Evolutionary conservation across 192 early-diverging fungal species (phyloP).

Genomic region (Spizellomyces punctatus): DNA sequence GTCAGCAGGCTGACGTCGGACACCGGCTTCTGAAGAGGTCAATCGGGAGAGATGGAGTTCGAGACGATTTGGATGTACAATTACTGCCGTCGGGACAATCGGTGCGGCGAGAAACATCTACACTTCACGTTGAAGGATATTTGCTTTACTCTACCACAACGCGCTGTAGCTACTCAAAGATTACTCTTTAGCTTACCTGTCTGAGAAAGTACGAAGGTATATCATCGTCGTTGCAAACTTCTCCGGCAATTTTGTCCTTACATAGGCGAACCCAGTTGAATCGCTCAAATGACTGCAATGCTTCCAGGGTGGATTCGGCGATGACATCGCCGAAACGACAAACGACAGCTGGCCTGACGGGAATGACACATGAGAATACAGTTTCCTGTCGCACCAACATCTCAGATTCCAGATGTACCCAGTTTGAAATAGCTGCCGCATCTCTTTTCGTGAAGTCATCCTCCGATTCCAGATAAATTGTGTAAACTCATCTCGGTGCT

Average conservation of each 20-base stretch:
- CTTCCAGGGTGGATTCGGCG: slow-evolving; percentile 42
- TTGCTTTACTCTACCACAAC: background rate
- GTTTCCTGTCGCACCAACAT: background rate
- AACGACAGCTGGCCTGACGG: slow-evolving; percentile 50
- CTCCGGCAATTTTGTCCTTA: slow-evolving; percentile 43
- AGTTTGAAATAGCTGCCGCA: slow-evolving; percentile 50
- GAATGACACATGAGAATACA: too few relatives aligned
- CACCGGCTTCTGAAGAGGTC: background rate
- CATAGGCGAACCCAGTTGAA: slow-evolving; percentile 45
- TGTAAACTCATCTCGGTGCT: slow-evolving; percentile 56
- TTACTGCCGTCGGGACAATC: slow-evolving; percentile 1
- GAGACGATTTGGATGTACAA: slow-evolving; percentile 18
- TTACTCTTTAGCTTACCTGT: slow-evolving; percentile 29
- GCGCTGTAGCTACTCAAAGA: background rate
- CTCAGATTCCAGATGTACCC: slow-evolving; percentile 31
- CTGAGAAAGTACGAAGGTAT: slow-evolving; percentile 44
- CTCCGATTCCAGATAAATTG: slow-evolving; percentile 62
- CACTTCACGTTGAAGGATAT: background rate
- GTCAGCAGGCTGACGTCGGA: background rate
- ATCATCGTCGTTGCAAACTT: slow-evolving; percentile 44
- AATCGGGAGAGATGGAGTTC: slow-evolving; percentile 27
- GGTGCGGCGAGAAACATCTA: slow-evolving; percentile 26
- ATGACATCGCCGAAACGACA: slow-evolving; percentile 58
- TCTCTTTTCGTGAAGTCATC: slow-evolving; percentile 42
- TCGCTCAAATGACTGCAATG: slow-evolving; percentile 47